Evolutionary conservation across 345 rosid species (phyloP).

Genomic region (Citrus maxima): DNA sequence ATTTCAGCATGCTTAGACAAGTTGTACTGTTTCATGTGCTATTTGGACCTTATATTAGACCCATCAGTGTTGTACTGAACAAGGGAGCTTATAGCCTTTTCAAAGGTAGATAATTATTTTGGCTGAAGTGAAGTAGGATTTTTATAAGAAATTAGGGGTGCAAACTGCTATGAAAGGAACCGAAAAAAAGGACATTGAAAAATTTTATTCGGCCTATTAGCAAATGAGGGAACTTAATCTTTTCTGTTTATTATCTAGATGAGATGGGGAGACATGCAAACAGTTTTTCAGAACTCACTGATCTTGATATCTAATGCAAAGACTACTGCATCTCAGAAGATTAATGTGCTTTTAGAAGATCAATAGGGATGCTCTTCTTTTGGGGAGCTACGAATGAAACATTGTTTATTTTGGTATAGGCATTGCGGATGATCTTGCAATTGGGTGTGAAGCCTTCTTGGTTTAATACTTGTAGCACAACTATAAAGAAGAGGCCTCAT

Average conservation of each 20-base stretch:
- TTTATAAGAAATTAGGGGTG: not conserved
- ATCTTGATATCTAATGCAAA: conserved; percentile 9
- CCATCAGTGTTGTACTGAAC: not conserved
- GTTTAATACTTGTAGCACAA: conserved; percentile 81
- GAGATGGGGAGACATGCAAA: not conserved
- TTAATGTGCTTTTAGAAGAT: conserved; percentile 1
- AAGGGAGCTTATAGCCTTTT: not conserved
- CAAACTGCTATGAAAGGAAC: not conserved
- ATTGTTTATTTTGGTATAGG: conserved; percentile 45
- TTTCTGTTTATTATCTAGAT: not conserved
- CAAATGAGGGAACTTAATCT: not conserved
- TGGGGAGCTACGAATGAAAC: conserved; percentile 2
- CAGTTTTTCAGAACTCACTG: not conserved
- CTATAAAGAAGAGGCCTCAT: conserved; percentile 72
- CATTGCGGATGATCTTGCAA: conserved; percentile 92
- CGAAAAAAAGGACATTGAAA: not conserved
- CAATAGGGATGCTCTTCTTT: not conserved
- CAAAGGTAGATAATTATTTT: not conserved
- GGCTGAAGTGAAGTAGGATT: not conserved
- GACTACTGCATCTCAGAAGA: not conserved
- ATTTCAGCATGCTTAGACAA: not conserved
- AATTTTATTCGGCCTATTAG: not conserved
- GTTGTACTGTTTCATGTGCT: not conserved
- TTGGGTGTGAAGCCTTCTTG: conserved; percentile 94
- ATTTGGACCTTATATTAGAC: not conserved